Conservation (phyloP, 1,139 yeast species). For the Yamadazyma conglobata region DNA sequence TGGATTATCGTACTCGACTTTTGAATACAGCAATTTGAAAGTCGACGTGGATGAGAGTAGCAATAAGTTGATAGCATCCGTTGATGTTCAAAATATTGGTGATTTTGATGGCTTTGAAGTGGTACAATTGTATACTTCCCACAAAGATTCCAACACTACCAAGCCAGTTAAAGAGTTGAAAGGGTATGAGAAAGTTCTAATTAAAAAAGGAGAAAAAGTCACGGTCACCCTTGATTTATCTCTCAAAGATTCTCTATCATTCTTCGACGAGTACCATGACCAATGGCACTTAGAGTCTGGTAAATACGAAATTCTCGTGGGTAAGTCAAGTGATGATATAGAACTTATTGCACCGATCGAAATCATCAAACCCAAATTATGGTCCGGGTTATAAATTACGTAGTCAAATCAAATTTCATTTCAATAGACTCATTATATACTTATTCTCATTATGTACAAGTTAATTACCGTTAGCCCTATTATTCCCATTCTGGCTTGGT, state of each 20-base stretch:
- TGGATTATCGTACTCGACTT: constrained; percentile 57
- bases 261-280: constrained; percentile 46
- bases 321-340: constrained; percentile 27
- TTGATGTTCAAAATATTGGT: constrained; percentile 41
- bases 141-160: constrained; percentile 34
- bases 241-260: constrained; percentile 49
- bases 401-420: too few relatives aligned
- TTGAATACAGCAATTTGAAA: constrained; percentile 22
- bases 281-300: constrained; percentile 26
- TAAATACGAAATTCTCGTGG: constrained; percentile 32
- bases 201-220: constrained; percentile 36
- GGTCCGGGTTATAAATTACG: constrained; percentile 16
- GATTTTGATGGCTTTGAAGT: constrained; percentile 39
- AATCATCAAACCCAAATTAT: constrained; percentile 18
- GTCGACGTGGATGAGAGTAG: constrained; percentile 14
- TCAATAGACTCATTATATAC: too few relatives aligned
- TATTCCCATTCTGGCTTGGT: too few relatives aligned
- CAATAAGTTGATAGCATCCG: constrained; percentile 17
- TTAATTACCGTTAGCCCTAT: too few relatives aligned
- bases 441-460: too few relatives aligned
- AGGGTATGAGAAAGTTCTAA: constrained; percentile 48
- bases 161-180: constrained; percentile 57
- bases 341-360: constrained; percentile 30
- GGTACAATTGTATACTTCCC: constrained; percentile 43
- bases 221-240: constrained; percentile 31